Base-by-base conservation (phyloP, 2,329 filamentous ascomycete species). In the Fusarium secorum region DNA sequence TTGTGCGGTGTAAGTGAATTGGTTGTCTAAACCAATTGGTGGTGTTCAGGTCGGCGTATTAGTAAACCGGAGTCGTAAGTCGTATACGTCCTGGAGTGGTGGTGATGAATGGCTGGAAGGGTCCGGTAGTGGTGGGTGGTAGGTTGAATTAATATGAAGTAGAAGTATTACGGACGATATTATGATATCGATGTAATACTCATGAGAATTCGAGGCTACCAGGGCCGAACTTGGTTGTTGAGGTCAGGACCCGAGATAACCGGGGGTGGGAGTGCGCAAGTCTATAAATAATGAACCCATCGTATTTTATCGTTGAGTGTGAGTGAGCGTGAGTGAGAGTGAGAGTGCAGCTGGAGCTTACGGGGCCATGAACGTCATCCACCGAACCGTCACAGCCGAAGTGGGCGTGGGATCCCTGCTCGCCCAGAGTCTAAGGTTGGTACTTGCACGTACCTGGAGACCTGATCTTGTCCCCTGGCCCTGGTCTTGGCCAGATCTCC, bases 201-300 rank as follows among this genome's bases (percentile, higher is more conserved):
- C 35, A 42, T 60, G 45, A 54, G 55, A 38, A 64, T 68, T 54
- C 38, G 45, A 66, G 66, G 67, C 45, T 64, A 33, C 60, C 42
- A 62, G 48, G 60, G 68, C 64, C 68, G 18, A 54, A 46, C 39
- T 72, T 72, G 64, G 30, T 70, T 46, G 46, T 26, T 68, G 14
- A 51, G 26, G 30, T 52, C 39, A 48, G 28, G 36, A 39, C 17
- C 64, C 46, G 55, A 66, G 42, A 46, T 72, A 66, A 52, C 55
- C 44, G 56, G 69, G 56, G 59, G 68, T 57, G 67, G 65, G 69
- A 72, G 53, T 51, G 54, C 52, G 22, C 36, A 61, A 71, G 60
- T 71, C 69, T 71, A 71, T 71, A 71, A 72, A 72, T 71, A 71
- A 72, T 72, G 56, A 69, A 36, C 30, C 24, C 44, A 60, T 71